Conservation (phyloP, 2,329 filamentous ascomycete species). For the Thielaviopsis euricoi region DNA sequence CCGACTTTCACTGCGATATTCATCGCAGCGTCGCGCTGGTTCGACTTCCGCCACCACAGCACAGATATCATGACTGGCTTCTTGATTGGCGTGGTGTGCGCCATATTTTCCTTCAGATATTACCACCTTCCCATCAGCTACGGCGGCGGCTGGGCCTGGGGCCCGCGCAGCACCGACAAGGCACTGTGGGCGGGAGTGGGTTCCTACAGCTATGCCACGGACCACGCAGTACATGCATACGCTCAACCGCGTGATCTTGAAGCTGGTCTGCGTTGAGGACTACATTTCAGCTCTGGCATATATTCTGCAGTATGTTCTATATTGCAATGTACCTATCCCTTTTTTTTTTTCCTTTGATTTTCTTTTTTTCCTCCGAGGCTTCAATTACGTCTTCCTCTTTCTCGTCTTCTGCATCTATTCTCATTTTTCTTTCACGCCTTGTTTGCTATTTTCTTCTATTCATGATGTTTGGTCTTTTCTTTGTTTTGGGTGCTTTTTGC, state of each 20-base stretch:
- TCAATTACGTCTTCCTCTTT: no score
- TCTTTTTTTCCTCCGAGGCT: no score
- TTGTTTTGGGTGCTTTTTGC: no score
- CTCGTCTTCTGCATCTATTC: no score
- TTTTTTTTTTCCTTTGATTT: neutral
- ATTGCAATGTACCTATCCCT: neutral
- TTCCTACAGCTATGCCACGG: conserved; percentile 36
- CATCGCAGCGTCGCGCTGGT: conserved; percentile 73
- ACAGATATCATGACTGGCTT: conserved; percentile 85
- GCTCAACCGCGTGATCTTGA: conserved; percentile 3
- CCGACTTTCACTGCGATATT: conserved; percentile 65
- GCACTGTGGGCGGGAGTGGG: conserved; percentile 68
- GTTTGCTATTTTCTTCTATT: no score
- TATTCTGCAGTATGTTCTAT: neutral
- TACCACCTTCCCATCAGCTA: conserved; percentile 45
- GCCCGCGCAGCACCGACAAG: conserved; percentile 51
- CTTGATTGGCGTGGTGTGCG: conserved; percentile 53
- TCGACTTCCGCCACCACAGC: conserved; percentile 78
- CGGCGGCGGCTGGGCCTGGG: conserved; percentile 87
- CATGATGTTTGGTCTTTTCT: no score
- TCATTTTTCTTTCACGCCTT: no score
- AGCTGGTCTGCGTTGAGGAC: conserved; percentile 2
- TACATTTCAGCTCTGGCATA: no score
- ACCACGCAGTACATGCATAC: conserved; percentile 17
- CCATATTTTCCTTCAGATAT: conserved; percentile 64